These are phyloP conservation scores for Chrysoporthe deuterocubensis DNA, from an alignment of 2,329 filamentous ascomycete genomes.

Conservation along the genomic window DNA sequence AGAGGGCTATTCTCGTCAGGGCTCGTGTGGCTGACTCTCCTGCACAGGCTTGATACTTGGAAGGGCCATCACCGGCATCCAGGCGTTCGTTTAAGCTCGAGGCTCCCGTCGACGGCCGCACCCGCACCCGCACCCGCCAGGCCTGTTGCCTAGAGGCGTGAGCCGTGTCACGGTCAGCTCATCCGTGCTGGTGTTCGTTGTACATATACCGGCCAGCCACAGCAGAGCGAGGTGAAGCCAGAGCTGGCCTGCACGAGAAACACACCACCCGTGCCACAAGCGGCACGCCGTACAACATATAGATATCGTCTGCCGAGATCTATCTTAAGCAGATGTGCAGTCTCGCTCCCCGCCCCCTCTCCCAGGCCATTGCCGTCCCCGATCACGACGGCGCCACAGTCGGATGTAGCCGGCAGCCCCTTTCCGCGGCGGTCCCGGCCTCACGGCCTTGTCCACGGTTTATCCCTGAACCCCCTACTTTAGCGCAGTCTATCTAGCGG, in stretches of 20 bases:
- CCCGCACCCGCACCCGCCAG: not conserved
- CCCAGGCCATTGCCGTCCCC: not conserved
- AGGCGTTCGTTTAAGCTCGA: constrained; percentile 70
- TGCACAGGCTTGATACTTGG: constrained; percentile 67
- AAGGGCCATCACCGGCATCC: constrained; percentile 71
- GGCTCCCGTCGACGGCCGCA: not conserved
- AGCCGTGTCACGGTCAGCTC: not conserved
- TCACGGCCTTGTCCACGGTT: not conserved
- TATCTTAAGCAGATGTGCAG: not conserved
- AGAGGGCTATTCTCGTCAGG: constrained; percentile 17
- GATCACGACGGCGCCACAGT: constrained; percentile 11
- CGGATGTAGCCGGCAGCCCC: constrained; percentile 24
- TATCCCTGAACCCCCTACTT: constrained; percentile 27
- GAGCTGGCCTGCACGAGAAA: not conserved
- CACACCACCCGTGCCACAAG: not conserved
- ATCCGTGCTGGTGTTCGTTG: not conserved
- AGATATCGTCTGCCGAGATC: not conserved
- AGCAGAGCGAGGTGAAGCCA: not conserved
- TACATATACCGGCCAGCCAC: not conserved
- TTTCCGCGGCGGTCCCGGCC: not conserved
- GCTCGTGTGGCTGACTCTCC: constrained; percentile 34
- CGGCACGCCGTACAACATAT: constrained; percentile 4
- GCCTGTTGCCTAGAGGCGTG: not conserved
- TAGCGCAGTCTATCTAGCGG: constrained; percentile 16
- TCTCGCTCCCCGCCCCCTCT: not conserved